Percentiles rank a stretch among this genome's conserved stretches.
Conservation (phyloP, 2,329 filamentous ascomycete species). For the Aspergillus thermomutatus region DNA sequence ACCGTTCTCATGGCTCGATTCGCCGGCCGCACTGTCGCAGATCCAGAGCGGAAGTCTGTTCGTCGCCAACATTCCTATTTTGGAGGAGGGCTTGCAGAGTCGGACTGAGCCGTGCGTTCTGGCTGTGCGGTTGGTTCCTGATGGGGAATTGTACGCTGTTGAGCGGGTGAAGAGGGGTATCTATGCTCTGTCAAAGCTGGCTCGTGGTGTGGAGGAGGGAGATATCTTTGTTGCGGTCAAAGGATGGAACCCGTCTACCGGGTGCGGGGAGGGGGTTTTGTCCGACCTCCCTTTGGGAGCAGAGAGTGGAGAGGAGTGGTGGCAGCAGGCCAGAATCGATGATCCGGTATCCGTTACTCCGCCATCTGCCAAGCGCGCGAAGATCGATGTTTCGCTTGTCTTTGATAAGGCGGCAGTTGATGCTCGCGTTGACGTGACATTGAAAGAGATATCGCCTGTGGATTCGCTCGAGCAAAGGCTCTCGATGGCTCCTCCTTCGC, state of each 20-base stretch:
- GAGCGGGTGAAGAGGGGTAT: slow-evolving; percentile 39
- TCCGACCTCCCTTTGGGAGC: background rate
- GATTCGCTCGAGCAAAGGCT: slow-evolving; percentile 17
- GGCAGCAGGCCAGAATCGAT: slow-evolving; percentile 33
- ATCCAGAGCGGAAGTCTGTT: slow-evolving; percentile 37
- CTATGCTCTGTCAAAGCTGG: slow-evolving; percentile 39
- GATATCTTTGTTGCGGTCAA: slow-evolving; percentile 39
- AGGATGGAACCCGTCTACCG: slow-evolving; percentile 20
- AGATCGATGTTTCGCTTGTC: slow-evolving; percentile 27
- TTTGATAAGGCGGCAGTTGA: slow-evolving; percentile 22
- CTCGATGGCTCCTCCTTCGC: slow-evolving; percentile 10
- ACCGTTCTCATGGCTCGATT: slow-evolving; percentile 40
- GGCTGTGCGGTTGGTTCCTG: slow-evolving; percentile 27
- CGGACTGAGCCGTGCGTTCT: slow-evolving; percentile 29
- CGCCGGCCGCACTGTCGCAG: slow-evolving; percentile 21
- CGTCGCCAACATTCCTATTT: slow-evolving; percentile 32
- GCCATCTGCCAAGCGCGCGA: slow-evolving; percentile 19
- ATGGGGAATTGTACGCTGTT: slow-evolving; percentile 34
- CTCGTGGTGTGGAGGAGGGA: slow-evolving; percentile 33
- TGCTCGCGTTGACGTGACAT: background rate
- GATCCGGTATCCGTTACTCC: slow-evolving; percentile 20
- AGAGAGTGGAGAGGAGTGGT: slow-evolving; percentile 26
- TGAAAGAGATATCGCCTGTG: slow-evolving; percentile 16
- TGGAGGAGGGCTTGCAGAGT: slow-evolving; percentile 30
- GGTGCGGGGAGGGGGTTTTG: slow-evolving; percentile 3